Evolutionary conservation across 2,329 filamentous ascomycete genomes (phyloP).

Genomic region (Elsinoe ampelina): DNA sequence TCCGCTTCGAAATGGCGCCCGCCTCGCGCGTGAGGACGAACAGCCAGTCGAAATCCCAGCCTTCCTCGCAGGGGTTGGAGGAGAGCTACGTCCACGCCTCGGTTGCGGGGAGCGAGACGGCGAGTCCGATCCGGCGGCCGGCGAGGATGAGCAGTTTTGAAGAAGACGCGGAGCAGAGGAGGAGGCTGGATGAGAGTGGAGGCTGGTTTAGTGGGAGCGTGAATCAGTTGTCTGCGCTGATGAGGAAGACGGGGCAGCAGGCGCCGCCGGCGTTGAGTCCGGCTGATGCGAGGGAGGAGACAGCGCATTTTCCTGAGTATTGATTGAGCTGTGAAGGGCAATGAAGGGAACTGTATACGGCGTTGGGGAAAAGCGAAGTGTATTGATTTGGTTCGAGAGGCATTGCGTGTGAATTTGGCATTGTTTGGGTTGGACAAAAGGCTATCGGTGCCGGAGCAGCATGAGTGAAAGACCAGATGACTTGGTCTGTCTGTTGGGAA

Average conservation of each 20-base stretch:
- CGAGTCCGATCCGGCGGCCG: slow-evolving; percentile 1
- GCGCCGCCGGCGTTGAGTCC: slow-evolving; percentile 5
- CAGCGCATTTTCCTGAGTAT: slow-evolving; percentile 6
- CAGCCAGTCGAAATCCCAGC: background rate
- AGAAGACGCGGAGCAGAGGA: slow-evolving; percentile 17
- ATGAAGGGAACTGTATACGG: background rate
- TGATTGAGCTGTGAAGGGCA: background rate
- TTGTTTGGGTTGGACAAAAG: background rate
- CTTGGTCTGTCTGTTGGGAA: background rate
- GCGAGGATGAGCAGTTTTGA: slow-evolving; percentile 15
- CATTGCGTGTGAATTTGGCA: slow-evolving; percentile 6
- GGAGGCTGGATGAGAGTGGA: slow-evolving; percentile 22
- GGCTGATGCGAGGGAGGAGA: slow-evolving; percentile 7
- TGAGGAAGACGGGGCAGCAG: slow-evolving; percentile 14
- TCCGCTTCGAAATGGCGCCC: slow-evolving; percentile 17
- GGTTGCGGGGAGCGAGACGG: background rate
- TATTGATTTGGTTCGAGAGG: background rate
- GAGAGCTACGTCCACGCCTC: slow-evolving; percentile 17
- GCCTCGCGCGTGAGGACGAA: background rate
- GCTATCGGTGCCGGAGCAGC: slow-evolving; percentile 1
- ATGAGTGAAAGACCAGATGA: background rate
- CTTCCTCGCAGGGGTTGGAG: background rate
- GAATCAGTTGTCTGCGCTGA: slow-evolving; percentile 20
- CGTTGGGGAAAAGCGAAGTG: background rate
- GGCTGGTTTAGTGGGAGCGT: slow-evolving; percentile 27